These are phyloP conservation scores for Termitomyces sp. DNA, from an alignment of 768 basidiomycete species.

Conservation along the genomic window DNA sequence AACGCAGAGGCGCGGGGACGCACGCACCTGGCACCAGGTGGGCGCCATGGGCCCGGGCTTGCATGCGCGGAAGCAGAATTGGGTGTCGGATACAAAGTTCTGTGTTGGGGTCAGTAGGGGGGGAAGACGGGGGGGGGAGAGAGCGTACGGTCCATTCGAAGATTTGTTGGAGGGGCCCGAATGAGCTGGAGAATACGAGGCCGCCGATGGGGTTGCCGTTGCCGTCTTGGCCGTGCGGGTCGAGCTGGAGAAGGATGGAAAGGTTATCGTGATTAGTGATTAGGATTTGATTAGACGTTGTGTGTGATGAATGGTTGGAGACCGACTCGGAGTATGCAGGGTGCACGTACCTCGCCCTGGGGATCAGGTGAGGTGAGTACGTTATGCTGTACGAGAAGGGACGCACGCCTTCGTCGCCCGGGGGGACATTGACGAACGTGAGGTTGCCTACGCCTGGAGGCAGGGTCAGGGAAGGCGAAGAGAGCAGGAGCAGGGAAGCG, in stretches of 20 bases:
- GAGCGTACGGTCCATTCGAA: slow-evolving; percentile 68
- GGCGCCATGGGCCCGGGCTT: slow-evolving; percentile 49
- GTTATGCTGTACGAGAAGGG: no score
- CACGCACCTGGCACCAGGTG: slow-evolving; percentile 37
- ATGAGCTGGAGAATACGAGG: slow-evolving; percentile 72
- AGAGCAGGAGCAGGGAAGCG: no score
- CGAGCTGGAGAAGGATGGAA: slow-evolving; percentile 36
- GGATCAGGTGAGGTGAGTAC: not conserved
- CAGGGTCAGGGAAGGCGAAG: not conserved
- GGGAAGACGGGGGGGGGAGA: not conserved
- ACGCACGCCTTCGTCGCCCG: slow-evolving; percentile 51
- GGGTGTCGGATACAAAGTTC: slow-evolving; percentile 57
- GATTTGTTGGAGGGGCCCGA: slow-evolving; percentile 53
- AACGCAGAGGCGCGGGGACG: no score
- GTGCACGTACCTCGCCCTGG: slow-evolving; percentile 22
- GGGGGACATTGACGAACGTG: slow-evolving; percentile 60
- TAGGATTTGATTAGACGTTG: no score
- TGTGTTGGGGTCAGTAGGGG: slow-evolving; percentile 21
- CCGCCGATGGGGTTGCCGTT: slow-evolving; percentile 62
- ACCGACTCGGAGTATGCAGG: no score
- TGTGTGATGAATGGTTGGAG: no score
- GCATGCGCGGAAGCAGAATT: slow-evolving; percentile 76
- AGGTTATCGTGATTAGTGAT: not conserved
- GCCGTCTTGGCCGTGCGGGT: slow-evolving; percentile 65
- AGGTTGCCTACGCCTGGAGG: slow-evolving; percentile 58